A percentile compares a stretch with the other conserved stretches of the same genome.
These are phyloP conservation scores for Helianthus annuus DNA, from an alignment of 129 eudicot genomes.

Conservation along the genomic window HanXRQr2.0-SUNRISE NC_035440.2:90206795-90207294, in stretches of 20 bases:
- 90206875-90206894: not conserved
- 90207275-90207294: constrained; percentile 86
- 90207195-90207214: constrained; percentile 83
- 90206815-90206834: not conserved
- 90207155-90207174: constrained; percentile 47
- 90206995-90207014: constrained; percentile 90
- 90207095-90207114: not conserved
- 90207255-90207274: constrained; percentile 82
- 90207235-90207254: constrained; percentile 74
- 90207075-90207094: not conserved
- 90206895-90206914: too few species aligned
- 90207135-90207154: not conserved
- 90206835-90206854: not conserved
- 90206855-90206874: not conserved
- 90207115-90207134: not conserved
- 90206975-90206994: constrained; percentile 88
- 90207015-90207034: constrained; percentile 88
- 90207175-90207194: constrained; percentile 70
- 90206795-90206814: not conserved
- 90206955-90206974: constrained; percentile 90
- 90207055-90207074: constrained; percentile 5
- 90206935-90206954: constrained; percentile 86
- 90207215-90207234: constrained; percentile 85
- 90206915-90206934: not conserved
- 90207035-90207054: not conserved